Percentiles rank a stretch among this genome's conserved stretches.
Conservation (phyloP, 805 yeast genomes). For the Hanseniaspora jakobsenii region DNA sequence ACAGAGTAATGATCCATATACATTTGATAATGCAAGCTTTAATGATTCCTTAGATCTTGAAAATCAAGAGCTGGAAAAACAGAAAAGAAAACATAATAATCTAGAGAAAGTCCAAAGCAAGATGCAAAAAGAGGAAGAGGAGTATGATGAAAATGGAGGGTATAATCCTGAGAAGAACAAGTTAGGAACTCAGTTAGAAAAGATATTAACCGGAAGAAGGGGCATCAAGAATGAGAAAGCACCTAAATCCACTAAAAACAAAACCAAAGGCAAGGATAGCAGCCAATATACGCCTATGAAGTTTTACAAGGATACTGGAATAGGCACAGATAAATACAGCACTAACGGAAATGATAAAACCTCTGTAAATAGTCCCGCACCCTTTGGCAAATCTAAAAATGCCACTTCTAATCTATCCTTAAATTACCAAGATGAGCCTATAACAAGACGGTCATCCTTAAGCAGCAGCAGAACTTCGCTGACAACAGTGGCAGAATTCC, state of each 20-base stretch:
- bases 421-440: too few species aligned
- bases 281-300: too few species aligned
- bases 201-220: conserved; percentile 22
- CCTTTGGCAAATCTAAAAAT: too few species aligned
- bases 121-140: conserved; percentile 25
- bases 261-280: too few species aligned
- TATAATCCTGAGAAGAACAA: conserved; percentile 28
- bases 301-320: too few species aligned
- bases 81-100: neutral
- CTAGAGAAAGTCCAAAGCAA: conserved; percentile 19
- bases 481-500: conserved; percentile 3
- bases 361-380: too few species aligned
- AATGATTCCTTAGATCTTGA: conserved; percentile 10
- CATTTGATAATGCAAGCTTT: neutral
- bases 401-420: too few species aligned
- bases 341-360: too few species aligned
- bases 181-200: conserved; percentile 28
- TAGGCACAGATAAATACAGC: too few species aligned
- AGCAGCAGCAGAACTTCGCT: conserved; percentile 10
- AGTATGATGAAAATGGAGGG: conserved; percentile 19
- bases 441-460: conserved; percentile 7
- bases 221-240: neutral
- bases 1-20: neutral
- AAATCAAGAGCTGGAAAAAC: neutral
- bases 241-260: neutral